Percentiles rank a stretch among this genome's conserved stretches.
Evolutionary conservation across 1,139 yeast genomes (phyloP).

Genomic region (Petasospora fabianii): DNA sequence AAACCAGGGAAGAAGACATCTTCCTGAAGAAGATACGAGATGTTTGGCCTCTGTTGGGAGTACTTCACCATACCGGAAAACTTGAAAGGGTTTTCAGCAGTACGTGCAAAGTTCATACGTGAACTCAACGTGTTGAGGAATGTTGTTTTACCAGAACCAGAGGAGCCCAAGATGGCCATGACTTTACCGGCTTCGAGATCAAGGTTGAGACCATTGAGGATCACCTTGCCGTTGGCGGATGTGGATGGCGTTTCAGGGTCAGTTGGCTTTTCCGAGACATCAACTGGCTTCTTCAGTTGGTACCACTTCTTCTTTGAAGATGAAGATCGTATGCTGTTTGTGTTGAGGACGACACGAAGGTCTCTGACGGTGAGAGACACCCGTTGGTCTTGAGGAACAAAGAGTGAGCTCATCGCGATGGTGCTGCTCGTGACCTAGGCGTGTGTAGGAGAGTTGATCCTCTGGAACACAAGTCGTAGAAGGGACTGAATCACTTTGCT

Average conservation of each 20-base stretch:
- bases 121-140: constrained; percentile 60
- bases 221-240: constrained; percentile 1
- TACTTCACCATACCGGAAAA: constrained; percentile 11
- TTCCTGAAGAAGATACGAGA: constrained; percentile 77
- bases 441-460: no score
- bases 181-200: constrained; percentile 48
- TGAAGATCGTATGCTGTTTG: not conserved
- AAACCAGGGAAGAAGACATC: constrained; percentile 69
- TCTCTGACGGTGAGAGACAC: constrained; percentile 8
- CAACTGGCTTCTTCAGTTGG: not conserved
- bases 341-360: constrained; percentile 6
- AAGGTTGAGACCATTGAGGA: constrained; percentile 6
- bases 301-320: not conserved
- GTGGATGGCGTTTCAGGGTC: not conserved
- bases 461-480: no score
- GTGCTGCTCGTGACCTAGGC: no score
- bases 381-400: constrained; percentile 6
- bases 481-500: no score
- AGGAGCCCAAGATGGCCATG: constrained; percentile 76
- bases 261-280: not conserved
- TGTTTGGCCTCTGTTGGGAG: constrained; percentile 30
- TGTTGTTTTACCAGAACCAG: constrained; percentile 88
- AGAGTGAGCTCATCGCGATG: constrained; percentile 1
- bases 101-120: constrained; percentile 4
- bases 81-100: constrained; percentile 7